These are phyloP conservation scores for Mycena galopus DNA, from an alignment of 768 basidiomycete species.

Conservation along the genomic window DNA sequence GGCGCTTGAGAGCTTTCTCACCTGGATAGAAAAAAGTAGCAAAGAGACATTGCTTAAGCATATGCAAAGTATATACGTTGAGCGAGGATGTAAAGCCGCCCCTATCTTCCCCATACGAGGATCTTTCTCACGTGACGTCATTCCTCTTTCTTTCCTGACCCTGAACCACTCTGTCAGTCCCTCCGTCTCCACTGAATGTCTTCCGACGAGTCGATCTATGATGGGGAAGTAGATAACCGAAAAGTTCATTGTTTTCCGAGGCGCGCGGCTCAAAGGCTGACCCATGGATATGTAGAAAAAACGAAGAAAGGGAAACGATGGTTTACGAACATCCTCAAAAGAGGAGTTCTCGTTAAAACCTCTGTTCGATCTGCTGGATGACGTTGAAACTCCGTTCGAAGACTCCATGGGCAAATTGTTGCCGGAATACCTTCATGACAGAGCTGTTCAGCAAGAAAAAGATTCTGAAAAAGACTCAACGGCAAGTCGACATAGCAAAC, in stretches of 20 bases:
- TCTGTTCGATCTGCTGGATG: conserved; percentile 30
- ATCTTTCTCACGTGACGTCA: not conserved
- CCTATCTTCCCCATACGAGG: too few relatives aligned
- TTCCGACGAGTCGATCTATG: conserved; percentile 31
- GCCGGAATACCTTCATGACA: conserved; percentile 50
- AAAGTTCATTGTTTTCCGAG: conserved; percentile 19
- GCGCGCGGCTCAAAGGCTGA: not conserved
- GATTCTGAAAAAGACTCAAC: conserved; percentile 36
- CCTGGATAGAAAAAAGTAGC: too few relatives aligned
- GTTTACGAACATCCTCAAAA: conserved; percentile 24
- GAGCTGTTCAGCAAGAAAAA: conserved; percentile 41
- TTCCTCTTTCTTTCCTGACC: not conserved
- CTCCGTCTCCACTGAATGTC: conserved; percentile 20
- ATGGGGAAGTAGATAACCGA: conserved; percentile 1
- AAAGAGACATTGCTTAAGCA: too few relatives aligned
- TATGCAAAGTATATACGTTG: too few relatives aligned
- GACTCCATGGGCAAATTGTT: conserved; percentile 47
- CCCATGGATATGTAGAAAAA: conserved; percentile 26
- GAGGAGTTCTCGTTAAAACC: conserved; percentile 31
- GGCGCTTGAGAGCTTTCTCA: too few relatives aligned
- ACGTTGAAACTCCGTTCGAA: conserved; percentile 47
- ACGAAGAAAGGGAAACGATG: conserved; percentile 42
- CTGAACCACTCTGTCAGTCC: not conserved
- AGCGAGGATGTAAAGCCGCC: too few relatives aligned
- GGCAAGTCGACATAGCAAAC: conserved; percentile 36